These are phyloP conservation scores for Buxus sempervirens DNA, from an alignment of 164 flowering plant species.

Conservation along the genomic window DNA sequence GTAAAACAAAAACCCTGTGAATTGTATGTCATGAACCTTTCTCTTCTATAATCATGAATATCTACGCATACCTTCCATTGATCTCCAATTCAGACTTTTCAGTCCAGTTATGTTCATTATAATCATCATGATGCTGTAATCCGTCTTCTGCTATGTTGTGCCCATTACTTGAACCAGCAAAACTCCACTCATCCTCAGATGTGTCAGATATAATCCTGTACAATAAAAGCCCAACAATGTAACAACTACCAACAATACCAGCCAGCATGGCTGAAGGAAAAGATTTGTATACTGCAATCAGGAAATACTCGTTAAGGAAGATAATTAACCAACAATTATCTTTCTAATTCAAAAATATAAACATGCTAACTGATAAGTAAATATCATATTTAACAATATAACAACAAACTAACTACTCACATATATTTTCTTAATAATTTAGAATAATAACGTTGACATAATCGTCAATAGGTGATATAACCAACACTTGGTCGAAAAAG, in stretches of 20 bases:
- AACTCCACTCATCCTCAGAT: constrained; percentile 48
- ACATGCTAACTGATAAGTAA: not conserved
- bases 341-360: not conserved
- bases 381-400: not conserved
- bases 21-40: constrained; percentile 19
- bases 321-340: not conserved
- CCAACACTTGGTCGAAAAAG: too few species aligned
- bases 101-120: constrained; percentile 18
- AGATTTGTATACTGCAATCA: not conserved
- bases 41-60: constrained; percentile 19
- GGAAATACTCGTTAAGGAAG: not conserved
- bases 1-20: constrained; percentile 20
- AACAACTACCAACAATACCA: not conserved
- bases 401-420: not conserved
- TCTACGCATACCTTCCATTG: constrained; percentile 27
- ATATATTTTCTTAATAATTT: not conserved
- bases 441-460: not conserved
- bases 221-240: constrained; percentile 6
- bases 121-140: constrained; percentile 29
- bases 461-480: too few species aligned
- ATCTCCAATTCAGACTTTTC: constrained; percentile 36
- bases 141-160: constrained; percentile 19
- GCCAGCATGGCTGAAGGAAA: not conserved
- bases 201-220: constrained; percentile 36
- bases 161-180: constrained; percentile 34